These are phyloP conservation scores for Salix viminalis DNA, from an alignment of 345 rosid species.

Conservation along the genomic window DNA sequence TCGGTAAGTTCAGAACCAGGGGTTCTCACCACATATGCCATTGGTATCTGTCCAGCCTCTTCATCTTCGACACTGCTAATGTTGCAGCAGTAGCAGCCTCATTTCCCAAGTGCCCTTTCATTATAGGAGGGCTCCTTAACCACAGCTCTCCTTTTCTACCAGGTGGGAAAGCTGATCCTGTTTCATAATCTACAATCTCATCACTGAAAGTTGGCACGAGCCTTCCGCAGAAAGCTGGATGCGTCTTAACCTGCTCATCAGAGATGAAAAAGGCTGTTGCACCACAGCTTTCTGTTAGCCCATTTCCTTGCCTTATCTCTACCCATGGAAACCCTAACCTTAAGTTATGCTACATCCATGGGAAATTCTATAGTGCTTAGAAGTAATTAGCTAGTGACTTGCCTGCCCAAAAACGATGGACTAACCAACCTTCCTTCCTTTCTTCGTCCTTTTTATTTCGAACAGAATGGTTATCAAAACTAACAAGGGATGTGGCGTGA, in stretches of 20 bases:
- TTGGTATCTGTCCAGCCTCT: conserved; percentile 61
- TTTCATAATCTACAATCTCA: conserved; percentile 41
- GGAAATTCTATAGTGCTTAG: too few species aligned
- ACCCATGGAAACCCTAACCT: conserved; percentile 46
- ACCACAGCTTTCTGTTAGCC: conserved; percentile 54
- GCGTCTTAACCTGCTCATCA: conserved; percentile 30
- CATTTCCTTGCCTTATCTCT: conserved; percentile 57
- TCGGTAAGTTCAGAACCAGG: conserved; percentile 38
- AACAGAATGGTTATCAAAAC: too few species aligned
- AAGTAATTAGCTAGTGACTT: too few species aligned
- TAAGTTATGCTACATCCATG: too few species aligned
- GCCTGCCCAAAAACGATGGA: too few species aligned
- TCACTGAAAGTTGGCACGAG: conserved; percentile 39
- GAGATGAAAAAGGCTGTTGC: conserved; percentile 29
- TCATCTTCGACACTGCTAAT: conserved; percentile 51
- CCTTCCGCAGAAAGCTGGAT: conserved; percentile 41
- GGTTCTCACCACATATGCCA: conserved; percentile 62
- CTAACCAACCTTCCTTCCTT: too few species aligned
- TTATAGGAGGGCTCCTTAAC: conserved; percentile 46
- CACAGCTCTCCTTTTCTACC: conserved; percentile 44
- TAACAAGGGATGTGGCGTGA: too few species aligned
- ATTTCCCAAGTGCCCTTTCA: conserved; percentile 48
- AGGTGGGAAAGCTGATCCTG: conserved; percentile 39
- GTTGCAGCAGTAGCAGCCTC: conserved; percentile 48
- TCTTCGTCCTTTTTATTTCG: too few species aligned